Percentiles rank a stretch among this genome's conserved stretches.
These are phyloP conservation scores for Jaenimonas drosophilae DNA, from an alignment of 208 protist genomes.

Conservation along the genomic window DNA sequence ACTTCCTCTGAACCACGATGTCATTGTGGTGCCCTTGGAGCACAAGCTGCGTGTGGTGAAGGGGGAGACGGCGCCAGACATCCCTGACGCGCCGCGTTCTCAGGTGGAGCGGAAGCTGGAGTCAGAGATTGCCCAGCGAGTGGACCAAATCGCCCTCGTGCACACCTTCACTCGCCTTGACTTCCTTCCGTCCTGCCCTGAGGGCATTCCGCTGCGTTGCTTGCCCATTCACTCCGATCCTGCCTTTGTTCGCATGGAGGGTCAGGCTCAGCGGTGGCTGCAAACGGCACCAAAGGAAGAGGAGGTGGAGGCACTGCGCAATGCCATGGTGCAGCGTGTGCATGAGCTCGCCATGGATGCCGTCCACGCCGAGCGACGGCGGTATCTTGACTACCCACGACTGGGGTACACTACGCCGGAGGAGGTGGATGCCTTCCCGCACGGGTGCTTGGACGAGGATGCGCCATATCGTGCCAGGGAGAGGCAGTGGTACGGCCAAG, in stretches of 20 bases:
- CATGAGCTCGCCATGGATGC: slow-evolving; percentile 50
- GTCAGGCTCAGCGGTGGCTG: slow-evolving; percentile 7
- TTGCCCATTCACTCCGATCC: slow-evolving; percentile 52
- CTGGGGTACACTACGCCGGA: too few species aligned
- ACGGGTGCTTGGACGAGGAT: too few species aligned
- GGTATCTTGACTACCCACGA: too few species aligned
- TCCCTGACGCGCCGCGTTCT: too few species aligned
- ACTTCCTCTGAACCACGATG: slow-evolving; percentile 24
- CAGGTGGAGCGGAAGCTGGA: slow-evolving; percentile 15
- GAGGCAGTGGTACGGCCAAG: too few species aligned
- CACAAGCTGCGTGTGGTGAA: slow-evolving; percentile 9
- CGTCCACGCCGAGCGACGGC: slow-evolving; percentile 24
- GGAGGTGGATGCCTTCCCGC: too few species aligned
- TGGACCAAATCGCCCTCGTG: slow-evolving; percentile 19
- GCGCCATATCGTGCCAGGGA: too few species aligned
- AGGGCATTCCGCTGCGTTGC: slow-evolving; percentile 45
- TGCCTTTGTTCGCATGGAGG: slow-evolving; percentile 45
- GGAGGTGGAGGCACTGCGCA: slow-evolving; percentile 26
- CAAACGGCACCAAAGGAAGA: slow-evolving; percentile 21
- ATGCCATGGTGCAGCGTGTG: slow-evolving; percentile 39
- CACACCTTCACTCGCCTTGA: slow-evolving; percentile 11
- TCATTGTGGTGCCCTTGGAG: slow-evolving; percentile 14
- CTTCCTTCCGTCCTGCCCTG: slow-evolving; percentile 49
- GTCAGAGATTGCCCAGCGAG: slow-evolving; percentile 11
- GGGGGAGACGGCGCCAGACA: not conserved